Conservation (phyloP, 2,329 filamentous ascomycete genomes). For the Pestalotiopsis fici region DNA sequence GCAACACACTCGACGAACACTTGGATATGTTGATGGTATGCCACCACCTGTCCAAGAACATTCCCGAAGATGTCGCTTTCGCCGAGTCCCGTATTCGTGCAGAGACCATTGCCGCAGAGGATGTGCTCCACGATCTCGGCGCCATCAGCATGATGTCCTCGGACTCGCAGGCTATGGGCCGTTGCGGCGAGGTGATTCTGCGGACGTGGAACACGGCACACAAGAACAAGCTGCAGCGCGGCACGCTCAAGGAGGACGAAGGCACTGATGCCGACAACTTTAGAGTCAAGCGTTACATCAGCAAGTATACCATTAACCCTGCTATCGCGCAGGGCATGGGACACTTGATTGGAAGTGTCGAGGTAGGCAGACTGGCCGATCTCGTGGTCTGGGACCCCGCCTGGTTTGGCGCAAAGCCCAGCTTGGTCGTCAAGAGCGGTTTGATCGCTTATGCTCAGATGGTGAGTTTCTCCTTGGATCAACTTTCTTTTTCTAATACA, state of each 20-base stretch:
- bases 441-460: conserved; percentile 83
- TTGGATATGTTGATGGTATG: conserved; percentile 99
- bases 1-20: conserved; percentile 93
- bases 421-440: conserved; percentile 81
- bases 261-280: conserved; percentile 85
- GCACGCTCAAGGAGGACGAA: conserved; percentile 73
- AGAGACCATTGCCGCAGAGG: conserved; percentile 95
- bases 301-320: conserved; percentile 96
- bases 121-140: conserved; percentile 91
- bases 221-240: conserved; percentile 91
- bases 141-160: conserved; percentile 98
- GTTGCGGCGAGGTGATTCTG: conserved; percentile 89
- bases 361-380: conserved; percentile 88
- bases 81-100: conserved; percentile 92
- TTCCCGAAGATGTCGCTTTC: conserved; percentile 94
- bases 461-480: conserved; percentile 58
- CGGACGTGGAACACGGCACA: conserved; percentile 97
- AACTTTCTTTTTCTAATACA: too few species aligned
- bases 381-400: conserved; percentile 83
- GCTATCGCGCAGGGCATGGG: conserved; percentile 88
- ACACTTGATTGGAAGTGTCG: conserved; percentile 83
- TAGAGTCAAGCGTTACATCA: conserved; percentile 87
- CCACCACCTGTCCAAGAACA: conserved; percentile 89
- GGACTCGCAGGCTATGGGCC: conserved; percentile 95
- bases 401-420: conserved; percentile 86